Percentiles rank a stretch among this genome's conserved stretches.
These are phyloP conservation scores for Neophaeococcomyces aloes DNA, from an alignment of 2,329 filamentous ascomycete species.

Conservation along the genomic window DNA sequence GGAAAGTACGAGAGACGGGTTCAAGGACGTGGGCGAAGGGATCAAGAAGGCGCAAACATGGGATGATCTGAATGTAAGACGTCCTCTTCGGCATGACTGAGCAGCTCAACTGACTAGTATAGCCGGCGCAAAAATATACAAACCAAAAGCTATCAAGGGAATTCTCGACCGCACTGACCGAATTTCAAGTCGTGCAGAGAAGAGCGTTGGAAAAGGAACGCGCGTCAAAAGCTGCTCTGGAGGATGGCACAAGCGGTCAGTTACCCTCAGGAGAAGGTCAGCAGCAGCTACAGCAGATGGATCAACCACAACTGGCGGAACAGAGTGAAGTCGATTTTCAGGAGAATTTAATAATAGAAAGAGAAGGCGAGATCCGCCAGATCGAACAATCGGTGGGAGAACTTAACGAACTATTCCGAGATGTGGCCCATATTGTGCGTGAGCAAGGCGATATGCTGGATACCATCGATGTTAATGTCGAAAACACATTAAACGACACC, in stretches of 20 bases:
- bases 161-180: conserved; percentile 75
- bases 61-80: conserved; percentile 67
- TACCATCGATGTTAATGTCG: conserved; percentile 79
- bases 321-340: conserved; percentile 98
- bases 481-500: conserved; percentile 70
- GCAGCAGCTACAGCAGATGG: conserved; percentile 61
- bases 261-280: conserved; percentile 25
- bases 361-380: conserved; percentile 91
- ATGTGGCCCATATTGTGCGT: conserved; percentile 93
- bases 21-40: conserved; percentile 86
- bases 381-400: conserved; percentile 95
- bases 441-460: conserved; percentile 87
- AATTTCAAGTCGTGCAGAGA: conserved; percentile 88
- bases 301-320: conserved; percentile 69
- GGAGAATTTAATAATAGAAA: conserved; percentile 87
- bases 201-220: conserved; percentile 86
- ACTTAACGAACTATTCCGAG: conserved; percentile 89
- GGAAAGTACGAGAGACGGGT: conserved; percentile 73
- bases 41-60: conserved; percentile 83
- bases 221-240: conserved; percentile 70
- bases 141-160: conserved; percentile 91
- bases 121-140: conserved; percentile 94
- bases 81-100: too few relatives aligned
- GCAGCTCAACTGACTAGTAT: conserved; percentile 12
- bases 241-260: conserved; percentile 39